Evolutionary conservation across 371 early-diverging fungal species (phyloP), one percentile per base, ranked within the genome.

Genomic region (Mortierella sp.): DNA sequence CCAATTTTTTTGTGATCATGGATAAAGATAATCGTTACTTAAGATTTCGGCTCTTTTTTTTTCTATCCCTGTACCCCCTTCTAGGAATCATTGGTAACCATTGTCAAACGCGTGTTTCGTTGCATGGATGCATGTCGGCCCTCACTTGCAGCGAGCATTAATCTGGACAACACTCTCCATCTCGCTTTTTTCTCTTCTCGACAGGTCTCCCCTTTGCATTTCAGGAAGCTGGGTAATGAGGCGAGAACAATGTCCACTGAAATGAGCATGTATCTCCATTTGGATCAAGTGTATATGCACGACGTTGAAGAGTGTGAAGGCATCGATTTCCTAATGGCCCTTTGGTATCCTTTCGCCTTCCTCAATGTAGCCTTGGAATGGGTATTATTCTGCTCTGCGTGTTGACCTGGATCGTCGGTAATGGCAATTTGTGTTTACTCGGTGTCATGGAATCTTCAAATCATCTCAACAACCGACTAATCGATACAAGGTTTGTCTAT

Each of bases 401-500:
- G n/a, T 58, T 94, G 51, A 92, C 93, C 24, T 69, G 84, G 48
- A 66, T 88, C 18, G 91, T 91, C 49, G 87, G 89, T 85, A 83
- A 70, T 80, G 26, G 5, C 10, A 23, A n/a, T 5, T 21, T 6
- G 45, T 45, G 45, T 16, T n/a, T 21, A 41, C 41, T 16, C 10
- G 10, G 34, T 7, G 34, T 10, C 34, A 34, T 34, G 34, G 34
- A 34, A 7, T 10, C 34, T 10, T 10, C 34, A 34, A 34, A 34
- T 10, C 4, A 34, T 34, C 34, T 34, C 10, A 4, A 34, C 27
- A 23, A 19, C 38, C 54, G n/a, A 18, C 14, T 28, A 28, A 28
- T n/a, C 6, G 28, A 51, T 14, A 1, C 19, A 30, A 16, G 28
- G 19, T 16, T 14, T 34, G 18, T 53, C 38, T 31, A 38, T 43